These are phyloP conservation scores for Chrysanthemum lavandulifolium DNA, from an alignment of 129 eudicot species.

Conservation along the genomic window DNA sequence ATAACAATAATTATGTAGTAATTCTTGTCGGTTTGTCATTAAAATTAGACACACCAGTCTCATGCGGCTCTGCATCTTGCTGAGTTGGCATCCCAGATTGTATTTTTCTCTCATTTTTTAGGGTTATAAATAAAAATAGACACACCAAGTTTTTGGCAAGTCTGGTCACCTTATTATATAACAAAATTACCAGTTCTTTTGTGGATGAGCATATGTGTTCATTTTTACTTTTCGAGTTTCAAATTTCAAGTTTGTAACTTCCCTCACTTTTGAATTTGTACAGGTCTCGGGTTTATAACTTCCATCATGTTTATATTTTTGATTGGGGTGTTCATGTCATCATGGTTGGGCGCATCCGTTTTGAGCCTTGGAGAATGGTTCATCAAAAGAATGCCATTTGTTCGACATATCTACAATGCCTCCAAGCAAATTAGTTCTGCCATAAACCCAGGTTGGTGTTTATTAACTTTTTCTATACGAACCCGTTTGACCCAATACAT, in stretches of 20 bases:
- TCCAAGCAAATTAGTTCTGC: conserved; percentile 88
- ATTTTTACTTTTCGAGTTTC: neutral
- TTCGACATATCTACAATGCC: conserved; percentile 78
- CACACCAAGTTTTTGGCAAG: too few relatives aligned
- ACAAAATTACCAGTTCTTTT: too few relatives aligned
- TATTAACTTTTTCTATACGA: neutral
- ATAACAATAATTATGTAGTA: too few relatives aligned
- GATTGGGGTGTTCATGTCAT: conserved; percentile 87
- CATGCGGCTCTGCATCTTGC: too few relatives aligned
- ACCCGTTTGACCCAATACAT: too few relatives aligned
- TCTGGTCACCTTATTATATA: too few relatives aligned
- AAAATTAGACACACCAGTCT: too few relatives aligned
- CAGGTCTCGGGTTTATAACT: conserved; percentile 78
- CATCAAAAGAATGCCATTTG: conserved; percentile 82
- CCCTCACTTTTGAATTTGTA: conserved; percentile 1
- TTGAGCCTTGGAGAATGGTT: conserved; percentile 83
- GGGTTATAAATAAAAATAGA: too few relatives aligned
- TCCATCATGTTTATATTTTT: conserved; percentile 78
- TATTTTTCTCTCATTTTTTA: too few relatives aligned
- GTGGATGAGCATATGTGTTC: neutral
- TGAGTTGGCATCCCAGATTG: too few relatives aligned
- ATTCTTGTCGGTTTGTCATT: too few relatives aligned
- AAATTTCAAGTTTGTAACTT: neutral
- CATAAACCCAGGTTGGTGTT: conserved; percentile 69
- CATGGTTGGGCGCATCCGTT: conserved; percentile 94